Base-by-base conservation (phyloP, 352 stramenopile genomes). In the Bremia lactucae region DNA sequence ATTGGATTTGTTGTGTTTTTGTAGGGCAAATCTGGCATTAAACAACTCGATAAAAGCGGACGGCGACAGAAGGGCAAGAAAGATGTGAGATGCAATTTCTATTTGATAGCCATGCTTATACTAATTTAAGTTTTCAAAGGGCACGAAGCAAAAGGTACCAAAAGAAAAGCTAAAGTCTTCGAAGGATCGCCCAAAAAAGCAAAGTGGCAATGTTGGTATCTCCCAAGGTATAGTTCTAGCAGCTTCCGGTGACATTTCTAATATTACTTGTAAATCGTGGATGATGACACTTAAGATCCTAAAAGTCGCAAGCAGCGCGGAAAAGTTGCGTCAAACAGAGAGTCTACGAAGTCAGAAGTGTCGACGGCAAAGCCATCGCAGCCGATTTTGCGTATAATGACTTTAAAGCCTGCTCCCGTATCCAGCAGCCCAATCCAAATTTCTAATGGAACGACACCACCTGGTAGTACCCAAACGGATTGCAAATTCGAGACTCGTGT, bases 371-470 rank as follows among this genome's bases (percentile, higher is more conserved):
- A 74, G n/a, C 6, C 54, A 0, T 20, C 68, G 2, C 51, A 77
- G 33, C 68, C 68, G 29, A 55, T 57, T 42, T 26, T 84, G 14
- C 66, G 63, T 21, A 83, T 84, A 20, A 83, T 84, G 71, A 48
- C 59, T 2, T 49, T 56, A 4, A 80, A 71, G 42, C 31, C 41
- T 48, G 28, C 43, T 33, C 22, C 24, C 31, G 28, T 33, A 2
- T 18, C 26, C 22, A 15, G 34, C 35, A 42, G 21, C n/a, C 5
- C 57, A 41, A 18, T 8, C 18, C 6, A 55, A 55, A n/a, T n/a
- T n/a, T n/a, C n/a, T n/a, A n/a, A 16, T 2, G 28, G 28, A 13
- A n/a, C 15, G 11, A 33, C 28, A 1, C 11, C 11, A 33, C 5
- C 15, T 29, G 48, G 41, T 10, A 40, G 43, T 37, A 21, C 52